Conservation (phyloP, 2,329 filamentous ascomycete genomes). For the Myriosclerotinia duriaeana region DNA sequence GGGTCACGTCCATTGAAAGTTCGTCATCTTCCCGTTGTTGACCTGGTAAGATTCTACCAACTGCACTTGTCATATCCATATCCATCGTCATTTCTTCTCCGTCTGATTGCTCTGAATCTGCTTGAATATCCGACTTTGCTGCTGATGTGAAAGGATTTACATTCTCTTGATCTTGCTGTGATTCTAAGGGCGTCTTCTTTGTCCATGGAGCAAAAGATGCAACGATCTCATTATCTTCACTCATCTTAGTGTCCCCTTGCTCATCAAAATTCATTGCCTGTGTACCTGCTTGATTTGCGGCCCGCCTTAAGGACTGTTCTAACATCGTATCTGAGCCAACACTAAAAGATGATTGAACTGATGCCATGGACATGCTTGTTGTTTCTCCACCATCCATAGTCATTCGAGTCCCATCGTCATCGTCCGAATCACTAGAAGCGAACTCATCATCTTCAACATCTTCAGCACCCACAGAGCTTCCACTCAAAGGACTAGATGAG, state of each 20-base stretch:
- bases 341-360: constrained; percentile 56
- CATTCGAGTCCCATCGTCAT: constrained; percentile 77
- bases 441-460: constrained; percentile 50
- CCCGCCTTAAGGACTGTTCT: constrained; percentile 75
- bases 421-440: constrained; percentile 53
- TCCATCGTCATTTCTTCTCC: constrained; percentile 52
- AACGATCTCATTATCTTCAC: constrained; percentile 64
- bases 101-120: constrained; percentile 34
- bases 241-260: constrained; percentile 52
- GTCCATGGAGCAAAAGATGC: constrained; percentile 73
- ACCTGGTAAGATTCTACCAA: constrained; percentile 51
- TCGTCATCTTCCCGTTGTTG: constrained; percentile 44
- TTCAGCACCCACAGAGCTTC: constrained; percentile 51
- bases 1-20: constrained; percentile 93
- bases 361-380: constrained; percentile 66
- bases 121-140: constrained; percentile 29
- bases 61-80: constrained; percentile 56
- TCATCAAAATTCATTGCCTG: constrained; percentile 61
- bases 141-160: constrained; percentile 47
- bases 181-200: constrained; percentile 50
- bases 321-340: constrained; percentile 70
- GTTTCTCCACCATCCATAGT: constrained; percentile 69
- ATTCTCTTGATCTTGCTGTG: constrained; percentile 49
- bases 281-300: constrained; percentile 72
- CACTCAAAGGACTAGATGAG: constrained; percentile 78